Evolutionary conservation across 163 green algal genomes (phyloP).

Genomic region (Prototheca wickerhamii): DNA sequence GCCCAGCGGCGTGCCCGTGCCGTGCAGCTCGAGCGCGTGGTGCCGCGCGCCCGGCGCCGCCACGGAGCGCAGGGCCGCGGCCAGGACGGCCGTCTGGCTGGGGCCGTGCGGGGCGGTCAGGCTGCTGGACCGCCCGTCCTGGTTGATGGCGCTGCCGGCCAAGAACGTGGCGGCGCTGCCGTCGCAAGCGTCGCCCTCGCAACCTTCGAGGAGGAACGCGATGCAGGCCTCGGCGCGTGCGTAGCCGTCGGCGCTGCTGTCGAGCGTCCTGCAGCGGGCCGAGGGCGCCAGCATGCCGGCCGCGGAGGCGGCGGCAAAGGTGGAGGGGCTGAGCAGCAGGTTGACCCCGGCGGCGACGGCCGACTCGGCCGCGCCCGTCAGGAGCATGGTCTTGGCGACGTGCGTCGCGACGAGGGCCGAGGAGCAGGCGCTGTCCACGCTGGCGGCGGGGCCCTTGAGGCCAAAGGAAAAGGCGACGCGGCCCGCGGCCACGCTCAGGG

Average conservation of each 20-base stretch:
- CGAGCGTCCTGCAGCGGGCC: conserved; percentile 80
- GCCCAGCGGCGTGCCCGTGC: conserved; percentile 63
- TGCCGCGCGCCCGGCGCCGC: neutral
- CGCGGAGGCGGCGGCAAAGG: conserved; percentile 19
- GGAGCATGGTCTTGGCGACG: neutral
- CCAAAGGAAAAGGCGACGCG: conserved; percentile 40
- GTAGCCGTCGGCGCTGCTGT: conserved; percentile 73
- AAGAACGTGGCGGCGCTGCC: conserved; percentile 19
- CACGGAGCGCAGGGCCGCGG: neutral
- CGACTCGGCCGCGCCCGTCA: neutral
- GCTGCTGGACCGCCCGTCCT: conserved; percentile 72
- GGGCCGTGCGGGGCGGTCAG: conserved; percentile 59
- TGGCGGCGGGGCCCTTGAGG: conserved; percentile 34
- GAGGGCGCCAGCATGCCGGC: conserved; percentile 67
- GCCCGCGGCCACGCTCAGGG: conserved; percentile 35
- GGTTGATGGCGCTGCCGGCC: conserved; percentile 51
- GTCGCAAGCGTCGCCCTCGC: neutral
- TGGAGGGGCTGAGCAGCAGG: conserved; percentile 25
- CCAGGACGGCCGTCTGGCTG: conserved; percentile 34
- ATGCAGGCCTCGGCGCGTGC: conserved; percentile 46
- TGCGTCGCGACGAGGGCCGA: conserved; percentile 58
- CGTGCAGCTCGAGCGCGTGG: conserved; percentile 42
- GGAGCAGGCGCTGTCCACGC: conserved; percentile 78
- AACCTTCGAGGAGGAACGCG: conserved; percentile 35
- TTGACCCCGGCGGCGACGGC: conserved; percentile 53